These are phyloP conservation scores for Penicillium frequentans DNA, from an alignment of 2,329 filamentous ascomycete species.

Conservation along the genomic window DNA sequence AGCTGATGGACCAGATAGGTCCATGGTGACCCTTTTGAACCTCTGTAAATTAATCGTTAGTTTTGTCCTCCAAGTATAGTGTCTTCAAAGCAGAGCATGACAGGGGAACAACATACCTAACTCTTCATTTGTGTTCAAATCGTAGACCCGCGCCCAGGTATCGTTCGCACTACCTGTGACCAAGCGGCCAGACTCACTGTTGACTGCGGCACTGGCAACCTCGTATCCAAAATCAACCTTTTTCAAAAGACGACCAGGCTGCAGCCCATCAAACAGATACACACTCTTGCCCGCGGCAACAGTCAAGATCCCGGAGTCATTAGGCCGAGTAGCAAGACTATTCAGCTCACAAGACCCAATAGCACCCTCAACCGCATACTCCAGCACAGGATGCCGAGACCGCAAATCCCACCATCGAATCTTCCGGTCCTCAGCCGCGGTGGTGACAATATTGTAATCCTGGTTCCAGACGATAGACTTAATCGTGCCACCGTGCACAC, in stretches of 20 bases:
- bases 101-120: constrained; percentile 53
- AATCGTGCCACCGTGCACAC: constrained; percentile 82
- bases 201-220: constrained; percentile 85
- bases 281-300: constrained; percentile 93
- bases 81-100: not conserved
- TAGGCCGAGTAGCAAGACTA: constrained; percentile 59
- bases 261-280: constrained; percentile 82
- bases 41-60: constrained; percentile 53
- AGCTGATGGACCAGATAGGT: constrained; percentile 93
- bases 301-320: constrained; percentile 71
- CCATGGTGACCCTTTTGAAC: constrained; percentile 96
- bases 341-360: constrained; percentile 93
- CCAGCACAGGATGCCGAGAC: constrained; percentile 70
- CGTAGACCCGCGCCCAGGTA: constrained; percentile 95
- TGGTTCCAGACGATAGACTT: constrained; percentile 95
- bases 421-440: constrained; percentile 85
- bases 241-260: constrained; percentile 72
- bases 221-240: constrained; percentile 77
- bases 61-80: not conserved
- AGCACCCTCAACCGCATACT: constrained; percentile 76
- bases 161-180: constrained; percentile 89
- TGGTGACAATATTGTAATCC: constrained; percentile 84
- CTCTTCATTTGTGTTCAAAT: constrained; percentile 80
- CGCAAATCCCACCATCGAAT: constrained; percentile 94
- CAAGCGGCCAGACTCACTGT: constrained; percentile 76